Evolutionary conservation across 1,284 basidiomycete genomes (phyloP).

Genomic region (Anthracocystis walkeri): DNA sequence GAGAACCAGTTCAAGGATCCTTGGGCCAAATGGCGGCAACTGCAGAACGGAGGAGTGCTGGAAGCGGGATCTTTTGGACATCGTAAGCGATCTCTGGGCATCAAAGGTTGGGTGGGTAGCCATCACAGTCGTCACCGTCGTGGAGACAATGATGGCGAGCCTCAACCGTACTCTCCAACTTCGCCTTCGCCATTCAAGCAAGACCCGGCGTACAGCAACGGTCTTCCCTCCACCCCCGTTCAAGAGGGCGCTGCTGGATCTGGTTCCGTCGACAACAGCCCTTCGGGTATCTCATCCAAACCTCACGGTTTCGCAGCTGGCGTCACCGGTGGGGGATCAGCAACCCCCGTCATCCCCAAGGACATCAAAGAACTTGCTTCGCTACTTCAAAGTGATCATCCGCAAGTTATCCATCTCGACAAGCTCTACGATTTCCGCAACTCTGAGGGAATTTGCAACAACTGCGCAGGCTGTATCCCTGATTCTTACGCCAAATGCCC

Average conservation of each 20-base stretch:
- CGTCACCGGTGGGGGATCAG: slow-evolving; percentile 69
- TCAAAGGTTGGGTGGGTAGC: neutral
- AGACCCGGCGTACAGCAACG: slow-evolving; percentile 10
- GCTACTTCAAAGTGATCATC: slow-evolving; percentile 67
- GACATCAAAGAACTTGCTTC: slow-evolving; percentile 65
- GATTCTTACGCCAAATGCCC: slow-evolving; percentile 62
- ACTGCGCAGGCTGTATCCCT: slow-evolving; percentile 58
- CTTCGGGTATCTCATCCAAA: slow-evolving; percentile 13
- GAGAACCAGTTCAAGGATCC: slow-evolving; percentile 26
- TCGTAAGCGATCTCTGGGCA: slow-evolving; percentile 11
- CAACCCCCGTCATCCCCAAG: slow-evolving; percentile 65
- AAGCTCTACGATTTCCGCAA: slow-evolving; percentile 68
- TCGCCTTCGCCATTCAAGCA: neutral
- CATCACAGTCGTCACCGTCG: slow-evolving; percentile 9
- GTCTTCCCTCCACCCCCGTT: slow-evolving; percentile 12
- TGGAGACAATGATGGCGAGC: neutral
- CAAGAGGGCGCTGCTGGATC: slow-evolving; percentile 1
- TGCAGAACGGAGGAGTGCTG: neutral
- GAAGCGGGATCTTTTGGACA: neutral
- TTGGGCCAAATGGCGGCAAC: slow-evolving; percentile 11
- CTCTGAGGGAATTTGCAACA: slow-evolving; percentile 52
- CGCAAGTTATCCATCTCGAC: slow-evolving; percentile 69
- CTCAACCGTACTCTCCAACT: neutral
- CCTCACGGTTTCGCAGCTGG: slow-evolving; percentile 63
- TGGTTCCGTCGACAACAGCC: neutral